These are phyloP conservation scores for Phytophthora multivora DNA, from an alignment of 352 stramenopile species.

Conservation along the genomic window DNA sequence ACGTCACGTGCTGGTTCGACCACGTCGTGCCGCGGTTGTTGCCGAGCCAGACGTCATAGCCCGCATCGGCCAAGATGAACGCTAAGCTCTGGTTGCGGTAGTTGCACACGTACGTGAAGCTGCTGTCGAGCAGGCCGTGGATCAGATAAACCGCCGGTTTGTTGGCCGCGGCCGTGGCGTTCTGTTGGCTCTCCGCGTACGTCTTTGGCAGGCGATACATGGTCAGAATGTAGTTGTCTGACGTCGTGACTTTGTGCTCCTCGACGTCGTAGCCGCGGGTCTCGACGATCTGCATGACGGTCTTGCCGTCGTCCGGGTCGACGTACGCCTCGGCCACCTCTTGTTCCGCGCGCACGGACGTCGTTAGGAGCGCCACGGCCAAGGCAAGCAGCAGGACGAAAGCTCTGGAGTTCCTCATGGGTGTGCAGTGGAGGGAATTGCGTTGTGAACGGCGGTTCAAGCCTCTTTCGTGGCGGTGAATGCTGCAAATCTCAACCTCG, in stretches of 20 bases:
- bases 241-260: conserved; percentile 61
- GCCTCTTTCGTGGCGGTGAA: conserved; percentile 13
- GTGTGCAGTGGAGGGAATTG: conserved; percentile 18
- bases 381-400: conserved; percentile 22
- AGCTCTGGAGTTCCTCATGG: conserved; percentile 13
- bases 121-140: conserved; percentile 66
- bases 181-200: conserved; percentile 50
- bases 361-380: conserved; percentile 3
- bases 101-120: conserved; percentile 67
- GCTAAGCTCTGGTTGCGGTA: conserved; percentile 65
- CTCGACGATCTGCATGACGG: conserved; percentile 53
- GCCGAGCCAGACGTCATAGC: conserved; percentile 72
- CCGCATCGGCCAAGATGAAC: conserved; percentile 59
- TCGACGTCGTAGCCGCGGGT: conserved; percentile 60
- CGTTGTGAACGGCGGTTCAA: conserved; percentile 16
- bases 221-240: conserved; percentile 63
- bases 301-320: conserved; percentile 51
- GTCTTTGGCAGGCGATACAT: conserved; percentile 70
- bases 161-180: conserved; percentile 29
- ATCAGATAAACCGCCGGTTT: conserved; percentile 68
- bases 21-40: conserved; percentile 75
- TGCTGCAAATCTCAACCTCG: conserved; percentile 23
- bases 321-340: conserved; percentile 29
- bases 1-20: conserved; percentile 59
- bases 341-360: conserved; percentile 9